phyloP scores from a whole-genome alignment of 75 land plant genomes.

The Sequoia sempervirens region DNA sequence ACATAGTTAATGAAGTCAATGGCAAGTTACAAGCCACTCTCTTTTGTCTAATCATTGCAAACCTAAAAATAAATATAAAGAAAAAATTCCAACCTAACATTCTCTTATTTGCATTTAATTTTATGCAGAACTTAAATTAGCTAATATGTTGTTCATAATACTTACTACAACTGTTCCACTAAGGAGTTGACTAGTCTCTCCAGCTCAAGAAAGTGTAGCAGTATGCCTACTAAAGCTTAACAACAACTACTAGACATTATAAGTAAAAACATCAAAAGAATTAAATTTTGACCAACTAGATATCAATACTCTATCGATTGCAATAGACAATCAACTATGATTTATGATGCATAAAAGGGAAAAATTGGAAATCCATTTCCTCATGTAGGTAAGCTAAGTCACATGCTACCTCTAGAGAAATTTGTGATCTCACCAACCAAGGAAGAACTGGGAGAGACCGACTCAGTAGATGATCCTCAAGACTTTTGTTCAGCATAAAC shows the following conservation, averaged over 20 bases:
- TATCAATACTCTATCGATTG: background rate
- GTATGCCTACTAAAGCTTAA: background rate
- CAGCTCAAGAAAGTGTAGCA: background rate
- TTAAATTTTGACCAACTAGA: background rate
- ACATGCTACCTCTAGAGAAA: slow-evolving; percentile 61
- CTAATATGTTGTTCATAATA: background rate
- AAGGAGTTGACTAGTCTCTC: background rate
- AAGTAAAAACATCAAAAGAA: background rate
- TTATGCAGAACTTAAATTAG: background rate
- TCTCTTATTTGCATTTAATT: background rate
- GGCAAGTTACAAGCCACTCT: background rate
- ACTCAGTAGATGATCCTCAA: slow-evolving; percentile 51
- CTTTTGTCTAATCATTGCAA: background rate
- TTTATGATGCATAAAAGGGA: background rate
- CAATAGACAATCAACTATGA: slow-evolving; percentile 2
- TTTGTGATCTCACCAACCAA: slow-evolving; percentile 55
- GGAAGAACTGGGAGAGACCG: slow-evolving; percentile 35
- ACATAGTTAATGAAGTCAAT: background rate
- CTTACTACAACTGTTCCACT: background rate
- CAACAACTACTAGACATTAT: background rate
- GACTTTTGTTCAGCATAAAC: slow-evolving; percentile 68
- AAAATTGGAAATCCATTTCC: slow-evolving; percentile 67
- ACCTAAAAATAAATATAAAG: background rate
- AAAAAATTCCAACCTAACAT: background rate
- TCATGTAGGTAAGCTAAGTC: slow-evolving; percentile 74